Base-by-base conservation (phyloP, 495 filamentous ascomycete species). In the Neurospora africana region DNA sequence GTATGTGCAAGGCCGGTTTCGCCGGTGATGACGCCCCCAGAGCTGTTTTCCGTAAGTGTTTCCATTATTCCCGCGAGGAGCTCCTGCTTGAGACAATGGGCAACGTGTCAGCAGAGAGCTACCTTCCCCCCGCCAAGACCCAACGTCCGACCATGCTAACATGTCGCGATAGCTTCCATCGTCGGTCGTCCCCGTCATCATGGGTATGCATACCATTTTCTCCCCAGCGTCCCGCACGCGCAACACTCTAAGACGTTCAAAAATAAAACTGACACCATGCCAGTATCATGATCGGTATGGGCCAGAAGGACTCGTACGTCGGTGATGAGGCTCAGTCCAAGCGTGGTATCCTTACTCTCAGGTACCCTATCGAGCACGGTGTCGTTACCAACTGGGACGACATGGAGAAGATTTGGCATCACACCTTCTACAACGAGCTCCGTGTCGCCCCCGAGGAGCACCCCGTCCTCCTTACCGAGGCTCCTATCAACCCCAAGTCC, bases 1-100 rank as follows among this genome's bases (percentile, higher is more conserved):
- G 95, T 90, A 99, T 99, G 95, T 99, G 95, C 87, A 99, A 99
- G 89, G 95, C 95, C 92, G 95, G 95, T 93, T 99, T 99, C 87
- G 95, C 95, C 87, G 95, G 95, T 94, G 95, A 99, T 83, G 95
- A 99, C 94, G 95, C 95, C 86, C 95, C 95, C 79, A 90, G 95
- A 87, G 95, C 95, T 85, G 95, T 99, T 81, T 99, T 99, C 91
- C 95, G 95, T 99, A 92, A 97, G 95, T 98, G 74, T 76, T 72
- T 78, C 76, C 81, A 74, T 74, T 76, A 77, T 74, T 77, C 77
- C 77, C 70, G 68, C 71, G 71, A 72, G 68, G 71, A 72, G 74
- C 71, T 72, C 71, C 70, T 70, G 41, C 19, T 53, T 47, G 39
- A 68, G 40, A 37, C 37, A n/a, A n/a, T n/a, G 17, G 35, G 23